Evolutionary conservation across 2,329 filamentous ascomycete species (phyloP), one percentile per base, ranked within the genome.

Genomic region (Colletotrichum gigasporum): DNA sequence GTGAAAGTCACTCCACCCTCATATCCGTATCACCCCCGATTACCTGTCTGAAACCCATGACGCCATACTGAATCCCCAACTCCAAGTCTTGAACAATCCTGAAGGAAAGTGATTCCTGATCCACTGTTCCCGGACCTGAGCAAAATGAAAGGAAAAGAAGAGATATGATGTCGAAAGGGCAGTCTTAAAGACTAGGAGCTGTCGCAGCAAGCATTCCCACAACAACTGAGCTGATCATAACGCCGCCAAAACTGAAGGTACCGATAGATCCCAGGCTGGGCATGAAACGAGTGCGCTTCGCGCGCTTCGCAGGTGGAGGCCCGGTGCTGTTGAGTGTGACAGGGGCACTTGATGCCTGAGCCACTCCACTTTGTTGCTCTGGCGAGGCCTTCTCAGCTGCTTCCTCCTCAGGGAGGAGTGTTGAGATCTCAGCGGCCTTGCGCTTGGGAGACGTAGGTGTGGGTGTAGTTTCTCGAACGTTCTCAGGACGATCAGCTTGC

Each of bases 391-490:
- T 12, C 41, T 65, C 61, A 4, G 6, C 39, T 14, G 37, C n/a
- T 20, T 69, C 56, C 39, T 75, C 68, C 14, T 67, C 65, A 2
- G 55, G 44, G 5, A 60, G 69, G 2, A 65, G 28, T 2, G 63
- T 50, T 0, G 72, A 74, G 4, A 78, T 76, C 2, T 73, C 71
- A 2, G 71, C 71, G 0, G 72, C 72, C 65, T 77, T 78, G 14
- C 75, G 71, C 68, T 78, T 78, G n/a, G 54, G 41, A 16, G 65
- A 57, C n/a, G n/a, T n/a, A n/a, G n/a, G n/a, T n/a, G n/a, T n/a
- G n/a, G n/a, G n/a, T n/a, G n/a, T n/a, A n/a, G n/a, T n/a, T n/a
- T n/a, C n/a, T n/a, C n/a, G n/a, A n/a, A n/a, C n/a, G n/a, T n/a
- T n/a, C n/a, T n/a, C n/a, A n/a, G n/a, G n/a, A n/a, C n/a, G 10